A percentile compares a stretch with the other conserved stretches of the same genome.
Conservation (phyloP, 73 alveolate genomes). For the Paramecium biaurelia region DNA sequence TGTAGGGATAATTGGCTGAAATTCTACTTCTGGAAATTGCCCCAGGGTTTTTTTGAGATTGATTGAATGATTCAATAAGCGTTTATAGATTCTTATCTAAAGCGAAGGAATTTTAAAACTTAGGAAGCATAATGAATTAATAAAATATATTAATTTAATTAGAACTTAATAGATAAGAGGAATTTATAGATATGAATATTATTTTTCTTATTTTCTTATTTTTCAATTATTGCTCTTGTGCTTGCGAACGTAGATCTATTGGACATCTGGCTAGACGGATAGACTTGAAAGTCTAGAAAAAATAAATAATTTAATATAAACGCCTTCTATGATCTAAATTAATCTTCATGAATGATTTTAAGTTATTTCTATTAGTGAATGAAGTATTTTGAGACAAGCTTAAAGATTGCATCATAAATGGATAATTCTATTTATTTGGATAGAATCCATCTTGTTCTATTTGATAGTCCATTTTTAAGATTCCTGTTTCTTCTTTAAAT, state of each 20-base stretch:
- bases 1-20: neutral
- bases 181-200: neutral
- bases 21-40: neutral
- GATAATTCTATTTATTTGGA: neutral
- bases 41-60: neutral
- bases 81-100: neutral
- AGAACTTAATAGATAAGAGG: neutral
- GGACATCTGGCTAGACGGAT: slow-evolving; percentile 19
- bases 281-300: slow-evolving; percentile 30
- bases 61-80: neutral
- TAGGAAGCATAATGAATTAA: neutral
- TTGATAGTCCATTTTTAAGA: slow-evolving; percentile 25
- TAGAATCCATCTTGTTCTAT: slow-evolving; percentile 11
- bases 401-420: neutral
- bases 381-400: neutral
- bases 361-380: neutral
- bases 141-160: neutral
- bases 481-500: slow-evolving; percentile 45
- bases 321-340: slow-evolving; percentile 57
- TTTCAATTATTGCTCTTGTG: neutral
- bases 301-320: slow-evolving; percentile 23
- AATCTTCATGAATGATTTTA: neutral
- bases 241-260: neutral
- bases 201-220: neutral
- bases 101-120: neutral